phyloP scores from a whole-genome alignment of 2,329 filamentous ascomycete species.

The Hymenoscyphus linearis region DNA sequence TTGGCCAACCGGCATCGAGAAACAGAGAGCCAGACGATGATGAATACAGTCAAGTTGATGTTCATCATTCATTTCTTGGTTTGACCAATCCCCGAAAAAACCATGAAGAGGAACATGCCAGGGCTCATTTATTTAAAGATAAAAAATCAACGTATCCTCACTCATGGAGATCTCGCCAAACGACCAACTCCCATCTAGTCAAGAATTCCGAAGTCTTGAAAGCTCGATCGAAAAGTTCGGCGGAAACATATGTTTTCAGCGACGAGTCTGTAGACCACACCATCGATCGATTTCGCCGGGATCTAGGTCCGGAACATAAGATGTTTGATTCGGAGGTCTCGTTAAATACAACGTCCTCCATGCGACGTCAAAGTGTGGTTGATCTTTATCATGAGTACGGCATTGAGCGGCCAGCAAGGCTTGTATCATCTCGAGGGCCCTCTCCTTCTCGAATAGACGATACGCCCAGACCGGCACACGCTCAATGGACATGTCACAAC shows the following conservation, averaged over 20 bases:
- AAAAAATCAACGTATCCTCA: neutral
- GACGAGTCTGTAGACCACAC: neutral
- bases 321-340: conserved; percentile 20
- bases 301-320: conserved; percentile 10
- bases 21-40: conserved; percentile 25
- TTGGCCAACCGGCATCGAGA: conserved; percentile 25
- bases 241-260: conserved; percentile 13
- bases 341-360: conserved; percentile 30
- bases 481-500: conserved; percentile 42
- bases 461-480: conserved; percentile 21
- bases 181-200: neutral
- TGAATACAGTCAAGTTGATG: conserved; percentile 24
- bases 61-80: conserved; percentile 29
- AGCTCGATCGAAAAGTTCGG: conserved; percentile 5
- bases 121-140: neutral
- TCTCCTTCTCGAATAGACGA: conserved; percentile 25
- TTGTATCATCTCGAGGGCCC: conserved; percentile 36
- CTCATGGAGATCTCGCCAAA: neutral
- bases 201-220: neutral
- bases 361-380: conserved; percentile 39
- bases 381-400: conserved; percentile 44
- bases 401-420: conserved; percentile 40
- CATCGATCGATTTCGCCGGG: conserved; percentile 1
- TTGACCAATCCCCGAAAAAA: conserved; percentile 21
- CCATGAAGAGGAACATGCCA: conserved; percentile 26